Base-by-base conservation (phyloP, 2,329 filamentous ascomycete genomes). In the Monosporascus sp. region DNA sequence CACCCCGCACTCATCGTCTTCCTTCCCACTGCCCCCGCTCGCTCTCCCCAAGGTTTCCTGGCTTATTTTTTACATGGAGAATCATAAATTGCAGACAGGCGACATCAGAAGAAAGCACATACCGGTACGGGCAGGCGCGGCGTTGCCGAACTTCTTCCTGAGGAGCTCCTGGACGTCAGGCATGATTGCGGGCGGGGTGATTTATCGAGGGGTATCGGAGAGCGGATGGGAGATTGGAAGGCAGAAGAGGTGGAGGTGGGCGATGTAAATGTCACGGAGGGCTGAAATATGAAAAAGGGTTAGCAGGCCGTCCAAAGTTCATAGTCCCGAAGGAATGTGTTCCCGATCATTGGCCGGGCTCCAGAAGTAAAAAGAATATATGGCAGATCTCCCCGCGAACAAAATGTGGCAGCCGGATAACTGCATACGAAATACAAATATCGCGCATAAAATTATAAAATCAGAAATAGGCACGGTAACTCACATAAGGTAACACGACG, bases 91-190 rank as follows among this genome's bases (percentile, higher is more conserved):
- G 8, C 14, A 40, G 22, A 45, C 35, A 46, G 14, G 17, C 22
- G 41, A 26, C 9, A 37, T 18, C 22, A 24, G n/a, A 11, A 46
- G 17, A 46, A 45, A 48, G 50, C 37, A 68, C 59, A 54, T 67
- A 69, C 67, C 67, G 38, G 67, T 68, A 53, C 67, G 66, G 55
- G 66, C 57, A 35, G 67, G 63, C 53, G 60, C 67, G 49, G 63
- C 63, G 55, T 62, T 63, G 38, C 67, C 67, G 53, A 69, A 69
- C 65, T 69, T 69, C 66, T 65, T 64, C 54, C 69, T 66, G 17
- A 76, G 61, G 55, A 79, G 74, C 51, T 69, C 66, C 53, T 76
- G 74, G 6, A 78, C 75, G 49, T 80, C 72, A 55, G 65, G 64
- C 67, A 69, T 69, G 56, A 48, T 51, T 57, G 52, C 52, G 49